Evolutionary conservation across 2,329 filamentous ascomycete genomes (phyloP).

Genomic region (Colletotrichum tabaci): DNA sequence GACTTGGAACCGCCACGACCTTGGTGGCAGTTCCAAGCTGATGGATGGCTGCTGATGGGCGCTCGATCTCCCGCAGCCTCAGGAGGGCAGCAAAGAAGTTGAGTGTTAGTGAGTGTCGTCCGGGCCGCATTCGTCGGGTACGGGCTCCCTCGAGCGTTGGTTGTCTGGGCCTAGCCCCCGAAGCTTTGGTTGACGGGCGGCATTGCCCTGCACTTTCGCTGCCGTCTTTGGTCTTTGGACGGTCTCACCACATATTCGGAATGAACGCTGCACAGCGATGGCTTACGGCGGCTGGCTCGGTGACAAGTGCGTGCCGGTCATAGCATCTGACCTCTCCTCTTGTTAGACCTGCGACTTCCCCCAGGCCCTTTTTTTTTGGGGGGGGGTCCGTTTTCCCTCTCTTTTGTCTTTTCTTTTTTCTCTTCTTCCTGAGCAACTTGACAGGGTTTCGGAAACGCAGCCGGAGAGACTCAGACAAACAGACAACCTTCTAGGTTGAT

Average conservation of each 20-base stretch:
- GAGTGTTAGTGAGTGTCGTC: slow-evolving; percentile 1
- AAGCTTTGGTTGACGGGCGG: slow-evolving; percentile 21
- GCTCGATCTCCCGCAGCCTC: slow-evolving; percentile 4
- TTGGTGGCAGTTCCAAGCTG: background rate
- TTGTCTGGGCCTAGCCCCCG: background rate
- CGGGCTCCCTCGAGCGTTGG: slow-evolving; percentile 2
- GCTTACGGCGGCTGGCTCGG: background rate
- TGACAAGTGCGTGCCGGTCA: background rate
- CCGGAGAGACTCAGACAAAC: no score
- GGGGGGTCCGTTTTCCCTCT: no score
- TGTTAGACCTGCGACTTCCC: no score
- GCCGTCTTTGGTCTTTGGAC: slow-evolving; percentile 24
- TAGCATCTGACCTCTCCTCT: no score
- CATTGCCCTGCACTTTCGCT: slow-evolving; percentile 15
- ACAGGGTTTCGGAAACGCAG: no score
- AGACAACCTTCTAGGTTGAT: no score
- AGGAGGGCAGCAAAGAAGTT: slow-evolving; percentile 1
- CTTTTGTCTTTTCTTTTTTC: no score
- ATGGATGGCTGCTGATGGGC: slow-evolving; percentile 24
- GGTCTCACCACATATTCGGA: slow-evolving; percentile 29
- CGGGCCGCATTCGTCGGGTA: slow-evolving; percentile 26
- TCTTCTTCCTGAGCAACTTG: no score
- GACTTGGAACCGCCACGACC: background rate
- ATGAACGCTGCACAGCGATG: background rate
- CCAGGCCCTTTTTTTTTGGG: no score